Conservation (phyloP, 495 filamentous ascomycete genomes). For the Aspergillus taichungensis region DNA sequence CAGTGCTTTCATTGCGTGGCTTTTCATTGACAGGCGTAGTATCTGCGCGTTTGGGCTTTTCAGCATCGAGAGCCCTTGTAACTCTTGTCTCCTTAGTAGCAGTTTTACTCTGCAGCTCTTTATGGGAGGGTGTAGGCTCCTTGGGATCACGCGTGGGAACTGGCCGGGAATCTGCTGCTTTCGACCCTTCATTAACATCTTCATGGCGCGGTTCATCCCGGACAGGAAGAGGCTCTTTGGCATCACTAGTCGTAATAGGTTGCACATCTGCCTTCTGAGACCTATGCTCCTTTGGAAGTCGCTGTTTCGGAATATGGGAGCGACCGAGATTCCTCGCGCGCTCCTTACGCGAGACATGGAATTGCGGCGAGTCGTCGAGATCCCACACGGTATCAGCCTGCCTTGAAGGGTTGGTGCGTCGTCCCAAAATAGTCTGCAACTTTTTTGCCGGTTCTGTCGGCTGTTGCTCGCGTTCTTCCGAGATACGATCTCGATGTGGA, state of each 20-base stretch:
- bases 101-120: too few species aligned
- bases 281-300: slow-evolving; percentile 1
- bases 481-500: slow-evolving; percentile 3
- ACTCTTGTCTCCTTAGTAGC: too few species aligned
- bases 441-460: slow-evolving; percentile 6
- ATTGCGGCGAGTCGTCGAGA: slow-evolving; percentile 25
- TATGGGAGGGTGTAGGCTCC: too few species aligned
- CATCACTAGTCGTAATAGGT: too few species aligned
- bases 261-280: neutral
- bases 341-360: slow-evolving; percentile 18
- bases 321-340: slow-evolving; percentile 7
- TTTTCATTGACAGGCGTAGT: slow-evolving; percentile 10
- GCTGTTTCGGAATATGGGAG: slow-evolving; percentile 8
- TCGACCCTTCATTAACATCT: too few species aligned
- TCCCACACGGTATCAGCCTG: slow-evolving; percentile 32
- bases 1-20: slow-evolving; percentile 6
- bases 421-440: slow-evolving; percentile 8
- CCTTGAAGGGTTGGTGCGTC: slow-evolving; percentile 17
- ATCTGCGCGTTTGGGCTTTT: neutral
- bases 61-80: neutral
- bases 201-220: too few species aligned
- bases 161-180: too few species aligned
- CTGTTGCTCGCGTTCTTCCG: slow-evolving; percentile 5
- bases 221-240: too few species aligned
- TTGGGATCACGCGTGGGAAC: too few species aligned